Evolutionary conservation across 176 grass and related monocot genomes (phyloP).

Genomic region (Poa pratensis): DNA sequence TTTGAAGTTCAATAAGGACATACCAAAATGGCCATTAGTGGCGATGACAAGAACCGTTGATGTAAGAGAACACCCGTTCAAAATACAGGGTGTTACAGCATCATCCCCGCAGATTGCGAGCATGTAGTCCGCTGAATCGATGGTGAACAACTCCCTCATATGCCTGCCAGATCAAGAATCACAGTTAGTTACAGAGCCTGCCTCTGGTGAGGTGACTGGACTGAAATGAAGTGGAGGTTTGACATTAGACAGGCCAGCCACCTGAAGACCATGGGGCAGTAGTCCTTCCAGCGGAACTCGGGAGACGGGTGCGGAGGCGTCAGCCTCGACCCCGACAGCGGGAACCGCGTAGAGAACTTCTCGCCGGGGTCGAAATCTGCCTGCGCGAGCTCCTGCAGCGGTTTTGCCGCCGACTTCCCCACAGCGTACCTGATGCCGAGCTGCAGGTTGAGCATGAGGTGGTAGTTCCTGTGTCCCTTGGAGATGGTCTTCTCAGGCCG

Average conservation of each 20-base stretch:
- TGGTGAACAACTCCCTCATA: slow-evolving; percentile 68
- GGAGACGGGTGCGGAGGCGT: slow-evolving; percentile 52
- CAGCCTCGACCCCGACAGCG: slow-evolving; percentile 48
- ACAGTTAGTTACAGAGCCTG: not conserved
- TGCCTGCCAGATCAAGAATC: slow-evolving; percentile 36
- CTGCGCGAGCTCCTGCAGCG: slow-evolving; percentile 30
- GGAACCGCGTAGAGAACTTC: slow-evolving; percentile 62
- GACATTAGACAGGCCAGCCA: not conserved
- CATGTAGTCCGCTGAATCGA: slow-evolving; percentile 80
- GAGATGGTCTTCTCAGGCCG: slow-evolving; percentile 51
- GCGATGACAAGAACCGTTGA: too few relatives aligned
- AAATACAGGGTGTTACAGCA: too few relatives aligned
- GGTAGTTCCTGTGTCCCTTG: slow-evolving; percentile 70
- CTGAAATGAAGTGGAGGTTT: not conserved
- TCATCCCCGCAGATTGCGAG: slow-evolving; percentile 69
- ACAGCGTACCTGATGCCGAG: slow-evolving; percentile 67
- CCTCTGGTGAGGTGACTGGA: too few relatives aligned
- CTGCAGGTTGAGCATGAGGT: slow-evolving; percentile 76
- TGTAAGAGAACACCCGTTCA: too few relatives aligned
- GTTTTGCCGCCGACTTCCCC: slow-evolving; percentile 39
- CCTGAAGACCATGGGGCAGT: slow-evolving; percentile 67
- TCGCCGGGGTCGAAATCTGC: slow-evolving; percentile 54
- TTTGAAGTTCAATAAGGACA: too few relatives aligned
- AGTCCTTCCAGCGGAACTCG: slow-evolving; percentile 67
- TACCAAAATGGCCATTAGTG: too few relatives aligned